Evolutionary conservation across 108 stramenopile species (phyloP).

Genomic region (Cafeteria roenbergensis): DNA sequence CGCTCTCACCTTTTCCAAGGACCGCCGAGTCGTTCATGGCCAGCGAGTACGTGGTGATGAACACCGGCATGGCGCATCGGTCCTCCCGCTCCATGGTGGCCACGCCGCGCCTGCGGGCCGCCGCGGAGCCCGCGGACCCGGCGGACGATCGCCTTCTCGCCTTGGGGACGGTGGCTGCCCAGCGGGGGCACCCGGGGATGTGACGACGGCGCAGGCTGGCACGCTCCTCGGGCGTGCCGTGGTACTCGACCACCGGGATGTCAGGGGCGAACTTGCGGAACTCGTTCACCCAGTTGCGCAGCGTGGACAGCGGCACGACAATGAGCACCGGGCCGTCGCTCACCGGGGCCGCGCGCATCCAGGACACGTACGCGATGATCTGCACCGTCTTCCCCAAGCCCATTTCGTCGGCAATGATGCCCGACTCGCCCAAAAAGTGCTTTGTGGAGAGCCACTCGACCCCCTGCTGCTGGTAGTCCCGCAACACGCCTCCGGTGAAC

Average conservation of each 20-base stretch:
- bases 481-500: constrained; percentile 1
- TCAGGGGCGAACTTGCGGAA: constrained; percentile 82
- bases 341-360: constrained; percentile 13
- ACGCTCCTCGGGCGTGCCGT: constrained; percentile 68
- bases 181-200: constrained; percentile 39
- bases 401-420: constrained; percentile 34
- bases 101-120: too few relatives aligned
- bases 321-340: constrained; percentile 72
- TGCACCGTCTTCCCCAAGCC: constrained; percentile 33
- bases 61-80: too few relatives aligned
- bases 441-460: constrained; percentile 2
- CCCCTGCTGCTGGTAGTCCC: constrained; percentile 17
- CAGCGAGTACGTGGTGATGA: not conserved
- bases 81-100: too few relatives aligned
- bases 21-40: not conserved
- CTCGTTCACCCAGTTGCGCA: constrained; percentile 86
- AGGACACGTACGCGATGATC: constrained; percentile 35
- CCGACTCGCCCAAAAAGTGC: constrained; percentile 6
- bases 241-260: constrained; percentile 71
- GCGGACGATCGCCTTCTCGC: not conserved
- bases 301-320: constrained; percentile 85
- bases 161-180: not conserved
- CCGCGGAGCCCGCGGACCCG: too few relatives aligned
- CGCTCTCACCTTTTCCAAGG: too few relatives aligned
- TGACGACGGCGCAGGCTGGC: constrained; percentile 44